phyloP scores from a whole-genome alignment of 78 protist species.

The Dictyostelium discoideum region DNA sequence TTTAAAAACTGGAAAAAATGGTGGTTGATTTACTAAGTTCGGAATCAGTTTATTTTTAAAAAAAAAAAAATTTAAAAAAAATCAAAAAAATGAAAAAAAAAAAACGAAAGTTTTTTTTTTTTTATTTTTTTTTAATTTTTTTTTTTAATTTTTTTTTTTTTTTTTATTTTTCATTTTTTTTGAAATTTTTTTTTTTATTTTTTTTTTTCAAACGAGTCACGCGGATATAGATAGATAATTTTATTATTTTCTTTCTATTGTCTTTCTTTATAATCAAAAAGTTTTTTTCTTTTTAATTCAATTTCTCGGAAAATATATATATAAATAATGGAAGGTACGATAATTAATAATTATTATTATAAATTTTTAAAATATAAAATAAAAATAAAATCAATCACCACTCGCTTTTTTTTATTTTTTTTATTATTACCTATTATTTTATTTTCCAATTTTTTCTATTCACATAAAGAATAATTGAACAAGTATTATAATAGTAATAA shows the following conservation, averaged over 20 bases:
- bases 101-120: not conserved
- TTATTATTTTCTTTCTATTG: not conserved
- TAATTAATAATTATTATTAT: not conserved
- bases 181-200: not conserved
- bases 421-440: too few species aligned
- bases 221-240: not conserved
- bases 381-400: not conserved
- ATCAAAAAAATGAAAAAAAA: not conserved
- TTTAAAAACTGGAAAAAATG: not conserved
- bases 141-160: not conserved
- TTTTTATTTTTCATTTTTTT: not conserved
- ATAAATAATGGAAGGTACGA: conserved; percentile 9
- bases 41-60: not conserved
- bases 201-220: not conserved
- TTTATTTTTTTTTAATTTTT: not conserved
- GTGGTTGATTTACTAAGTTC: not conserved
- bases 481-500: too few species aligned
- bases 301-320: conserved; percentile 13
- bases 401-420: not conserved
- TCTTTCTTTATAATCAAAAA: not conserved
- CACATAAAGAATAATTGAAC: not conserved
- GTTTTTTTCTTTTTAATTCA: not conserved
- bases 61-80: not conserved
- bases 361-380: not conserved
- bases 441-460: not conserved